A percentile compares a stretch with the other conserved stretches of the same genome.
phyloP scores from a whole-genome alignment of 768 basidiomycete species.

The Gelatoporia subvermispora region DNA sequence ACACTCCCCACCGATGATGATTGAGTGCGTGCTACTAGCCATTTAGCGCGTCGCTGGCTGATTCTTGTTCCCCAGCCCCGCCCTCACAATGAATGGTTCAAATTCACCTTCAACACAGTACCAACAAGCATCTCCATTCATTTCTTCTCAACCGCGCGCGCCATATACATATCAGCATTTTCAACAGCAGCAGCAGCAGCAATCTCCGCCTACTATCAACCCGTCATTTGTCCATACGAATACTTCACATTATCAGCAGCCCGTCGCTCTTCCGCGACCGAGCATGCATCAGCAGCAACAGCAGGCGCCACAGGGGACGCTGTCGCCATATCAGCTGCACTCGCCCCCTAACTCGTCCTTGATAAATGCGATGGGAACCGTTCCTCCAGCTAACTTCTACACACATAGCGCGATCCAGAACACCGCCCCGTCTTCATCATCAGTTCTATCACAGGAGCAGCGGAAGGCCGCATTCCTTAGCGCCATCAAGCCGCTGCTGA shows the following conservation, averaged over 20 bases:
- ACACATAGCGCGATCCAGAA: slow-evolving; percentile 18
- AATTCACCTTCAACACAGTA: slow-evolving; percentile 40
- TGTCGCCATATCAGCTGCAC: slow-evolving; percentile 68
- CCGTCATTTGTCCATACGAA: slow-evolving; percentile 23
- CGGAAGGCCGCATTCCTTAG: slow-evolving; percentile 50
- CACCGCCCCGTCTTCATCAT: slow-evolving; percentile 26
- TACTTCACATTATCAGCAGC: slow-evolving; percentile 25
- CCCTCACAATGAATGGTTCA: slow-evolving; percentile 49
- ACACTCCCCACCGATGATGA: slow-evolving; percentile 51
- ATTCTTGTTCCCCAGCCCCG: slow-evolving; percentile 40
- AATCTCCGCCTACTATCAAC: slow-evolving; percentile 38
- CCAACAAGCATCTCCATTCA: slow-evolving; percentile 34
- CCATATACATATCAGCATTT: slow-evolving; percentile 32
- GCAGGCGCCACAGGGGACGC: slow-evolving; percentile 41
- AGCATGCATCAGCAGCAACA: slow-evolving; percentile 26
- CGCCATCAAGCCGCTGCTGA: slow-evolving; percentile 52
- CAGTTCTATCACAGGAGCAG: slow-evolving; percentile 41
- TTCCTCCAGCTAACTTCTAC: slow-evolving; percentile 36
- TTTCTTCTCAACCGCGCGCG: slow-evolving; percentile 27
- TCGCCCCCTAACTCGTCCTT: slow-evolving; percentile 37
- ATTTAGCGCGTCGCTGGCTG: background rate
- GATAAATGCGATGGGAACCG: background rate
- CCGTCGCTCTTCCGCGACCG: slow-evolving; percentile 22
- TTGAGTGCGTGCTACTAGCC: slow-evolving; percentile 51
- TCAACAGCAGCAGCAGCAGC: slow-evolving; percentile 27